Percentiles rank a stretch among this genome's conserved stretches.
These are phyloP conservation scores for Dalbergia cultrata DNA, from an alignment of 306 rosid species.

Conservation along the genomic window DNA sequence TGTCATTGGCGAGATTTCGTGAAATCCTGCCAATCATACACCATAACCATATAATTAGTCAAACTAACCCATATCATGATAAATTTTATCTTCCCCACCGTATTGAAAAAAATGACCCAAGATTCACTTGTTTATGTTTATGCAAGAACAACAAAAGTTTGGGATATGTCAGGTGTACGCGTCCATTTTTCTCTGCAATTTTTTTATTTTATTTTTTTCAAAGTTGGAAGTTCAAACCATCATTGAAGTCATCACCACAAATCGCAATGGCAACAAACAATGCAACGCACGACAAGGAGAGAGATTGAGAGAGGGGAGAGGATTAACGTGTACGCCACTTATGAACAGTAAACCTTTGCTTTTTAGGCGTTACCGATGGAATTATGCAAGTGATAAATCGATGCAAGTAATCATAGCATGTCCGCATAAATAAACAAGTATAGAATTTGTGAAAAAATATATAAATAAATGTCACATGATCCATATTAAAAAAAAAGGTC, in stretches of 20 bases:
- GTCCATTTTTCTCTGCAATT: slow-evolving; percentile 39
- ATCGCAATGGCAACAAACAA: slow-evolving; percentile 17
- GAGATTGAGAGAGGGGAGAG: not conserved
- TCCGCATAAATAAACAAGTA: too few species aligned
- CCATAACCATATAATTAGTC: too few species aligned
- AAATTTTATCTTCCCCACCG: too few species aligned
- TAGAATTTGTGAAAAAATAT: too few species aligned
- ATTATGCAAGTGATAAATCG: slow-evolving; percentile 3
- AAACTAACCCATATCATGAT: too few species aligned
- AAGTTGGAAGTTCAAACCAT: slow-evolving; percentile 25
- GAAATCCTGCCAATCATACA: too few species aligned
- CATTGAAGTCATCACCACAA: slow-evolving; percentile 49
- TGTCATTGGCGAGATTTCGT: too few species aligned
- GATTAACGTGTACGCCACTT: slow-evolving; percentile 56
- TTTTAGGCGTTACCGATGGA: slow-evolving; percentile 35
- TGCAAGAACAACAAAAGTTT: slow-evolving; percentile 37
- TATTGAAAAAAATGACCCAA: too few species aligned
- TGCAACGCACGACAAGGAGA: not conserved
- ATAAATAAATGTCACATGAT: too few species aligned
- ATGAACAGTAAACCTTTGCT: slow-evolving; percentile 3
- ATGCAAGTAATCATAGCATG: slow-evolving; percentile 2
- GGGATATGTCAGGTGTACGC: slow-evolving; percentile 21
- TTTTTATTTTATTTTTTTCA: slow-evolving; percentile 27
- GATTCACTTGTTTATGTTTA: too few species aligned
- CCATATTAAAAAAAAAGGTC: too few species aligned